Percentiles rank a stretch among this genome's conserved stretches.
phyloP scores from a whole-genome alignment of 768 basidiomycete genomes.

The Russula vinacea region DNA sequence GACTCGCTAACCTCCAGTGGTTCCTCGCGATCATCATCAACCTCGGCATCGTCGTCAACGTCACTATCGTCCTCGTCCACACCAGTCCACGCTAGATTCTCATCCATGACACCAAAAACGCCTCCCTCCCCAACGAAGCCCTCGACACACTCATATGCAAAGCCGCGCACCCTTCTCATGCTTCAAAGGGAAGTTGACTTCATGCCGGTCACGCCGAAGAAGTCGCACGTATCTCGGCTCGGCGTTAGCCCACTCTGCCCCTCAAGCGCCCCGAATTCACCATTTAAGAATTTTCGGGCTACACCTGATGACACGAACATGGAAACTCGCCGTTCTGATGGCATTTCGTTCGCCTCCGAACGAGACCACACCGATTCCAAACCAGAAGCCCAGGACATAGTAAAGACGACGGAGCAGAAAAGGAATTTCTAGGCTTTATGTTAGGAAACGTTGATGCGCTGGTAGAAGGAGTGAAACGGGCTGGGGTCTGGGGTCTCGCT shows the following conservation, averaged over 20 bases:
- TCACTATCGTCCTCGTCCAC: conserved; percentile 39
- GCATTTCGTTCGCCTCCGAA: conserved; percentile 22
- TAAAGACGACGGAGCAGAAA: conserved; percentile 76
- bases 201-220: conserved; percentile 69
- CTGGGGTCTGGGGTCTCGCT: conserved; percentile 81
- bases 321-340: conserved; percentile 18
- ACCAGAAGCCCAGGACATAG: conserved; percentile 29
- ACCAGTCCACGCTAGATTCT: conserved; percentile 29
- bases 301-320: conserved; percentile 1
- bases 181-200: conserved; percentile 70
- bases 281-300: conserved; percentile 21
- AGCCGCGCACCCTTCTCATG: conserved; percentile 58
- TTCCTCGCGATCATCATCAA: conserved; percentile 26
- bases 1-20: conserved; percentile 24
- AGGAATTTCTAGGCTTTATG: conserved; percentile 73
- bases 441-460: conserved; percentile 89
- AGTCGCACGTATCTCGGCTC: conserved; percentile 39
- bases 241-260: conserved; percentile 34
- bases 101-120: conserved; percentile 10
- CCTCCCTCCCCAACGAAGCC: conserved; percentile 23
- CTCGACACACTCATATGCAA: conserved; percentile 31
- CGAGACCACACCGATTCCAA: conserved; percentile 27
- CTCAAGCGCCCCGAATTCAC: conserved; percentile 24
- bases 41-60: conserved; percentile 31
- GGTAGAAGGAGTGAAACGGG: conserved; percentile 81